Conservation (phyloP, 257 asterid genomes). For the Solanum pinnatisectum region DNA sequence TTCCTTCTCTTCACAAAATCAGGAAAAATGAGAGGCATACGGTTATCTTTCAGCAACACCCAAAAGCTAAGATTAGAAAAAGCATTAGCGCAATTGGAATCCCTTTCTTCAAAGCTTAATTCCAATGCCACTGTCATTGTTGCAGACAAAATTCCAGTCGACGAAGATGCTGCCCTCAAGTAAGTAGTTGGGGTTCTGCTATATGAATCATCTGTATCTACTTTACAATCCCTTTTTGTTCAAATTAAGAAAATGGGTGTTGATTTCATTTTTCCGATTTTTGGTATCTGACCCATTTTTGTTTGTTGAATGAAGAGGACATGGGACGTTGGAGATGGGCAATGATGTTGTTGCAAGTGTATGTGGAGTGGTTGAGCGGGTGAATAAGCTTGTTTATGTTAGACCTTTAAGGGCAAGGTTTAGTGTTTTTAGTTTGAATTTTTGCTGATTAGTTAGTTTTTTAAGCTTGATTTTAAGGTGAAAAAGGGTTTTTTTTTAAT, state of each 20-base stretch:
- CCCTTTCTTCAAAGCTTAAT: conserved; percentile 51
- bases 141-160: conserved; percentile 75
- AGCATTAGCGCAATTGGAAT: conserved; percentile 55
- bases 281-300: background rate
- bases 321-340: conserved; percentile 73
- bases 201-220: background rate
- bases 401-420: conserved; percentile 78
- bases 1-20: background rate
- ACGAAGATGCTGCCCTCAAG: conserved; percentile 93
- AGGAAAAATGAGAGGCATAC: conserved; percentile 52
- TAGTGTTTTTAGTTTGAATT: background rate
- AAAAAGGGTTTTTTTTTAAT: background rate
- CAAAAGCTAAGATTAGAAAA: conserved; percentile 62
- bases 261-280: background rate
- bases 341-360: conserved; percentile 65
- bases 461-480: background rate
- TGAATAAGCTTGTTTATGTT: conserved; percentile 82
- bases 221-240: background rate
- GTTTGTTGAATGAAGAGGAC: conserved; percentile 58
- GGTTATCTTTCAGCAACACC: conserved; percentile 24
- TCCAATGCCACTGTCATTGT: conserved; percentile 77
- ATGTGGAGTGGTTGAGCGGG: conserved; percentile 95
- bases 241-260: background rate
- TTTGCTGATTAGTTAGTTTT: background rate
- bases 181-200: conserved; percentile 3